phyloP scores from a whole-genome alignment of 352 stramenopile genomes.

The Globisporangium apiculatum region DNA sequence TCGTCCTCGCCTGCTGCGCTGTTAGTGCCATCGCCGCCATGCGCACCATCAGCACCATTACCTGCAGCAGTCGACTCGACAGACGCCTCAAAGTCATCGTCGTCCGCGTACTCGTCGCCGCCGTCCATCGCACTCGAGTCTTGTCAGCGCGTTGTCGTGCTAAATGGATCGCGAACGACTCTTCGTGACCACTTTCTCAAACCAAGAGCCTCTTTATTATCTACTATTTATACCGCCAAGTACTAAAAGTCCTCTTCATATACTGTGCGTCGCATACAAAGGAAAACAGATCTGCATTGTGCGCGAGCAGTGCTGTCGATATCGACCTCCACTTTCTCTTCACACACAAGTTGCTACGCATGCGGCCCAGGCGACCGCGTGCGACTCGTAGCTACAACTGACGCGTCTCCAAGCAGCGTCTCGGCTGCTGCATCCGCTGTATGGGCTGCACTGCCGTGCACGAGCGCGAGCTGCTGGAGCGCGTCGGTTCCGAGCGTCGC shows the following conservation, averaged over 20 bases:
- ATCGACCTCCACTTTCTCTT: no score
- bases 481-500: constrained; percentile 28
- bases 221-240: no score
- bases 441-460: constrained; percentile 51
- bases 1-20: constrained; percentile 2
- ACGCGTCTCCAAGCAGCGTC: background rate
- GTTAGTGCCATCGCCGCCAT: background rate
- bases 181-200: no score
- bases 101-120: constrained; percentile 14
- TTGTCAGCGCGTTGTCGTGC: background rate
- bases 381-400: no score
- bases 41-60: background rate
- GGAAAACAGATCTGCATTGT: no score
- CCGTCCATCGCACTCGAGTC: constrained; percentile 2
- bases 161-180: background rate
- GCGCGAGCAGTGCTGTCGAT: no score
- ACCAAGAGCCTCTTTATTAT: no score
- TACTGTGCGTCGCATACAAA: no score
- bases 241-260: no score
- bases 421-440: constrained; percentile 4
- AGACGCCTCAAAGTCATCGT: constrained; percentile 19
- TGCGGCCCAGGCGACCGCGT: no score
- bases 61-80: background rate
- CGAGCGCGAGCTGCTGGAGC: constrained; percentile 49
- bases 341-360: no score